phyloP scores from a whole-genome alignment of 768 basidiomycete species.

The Trametes maxima region DNA sequence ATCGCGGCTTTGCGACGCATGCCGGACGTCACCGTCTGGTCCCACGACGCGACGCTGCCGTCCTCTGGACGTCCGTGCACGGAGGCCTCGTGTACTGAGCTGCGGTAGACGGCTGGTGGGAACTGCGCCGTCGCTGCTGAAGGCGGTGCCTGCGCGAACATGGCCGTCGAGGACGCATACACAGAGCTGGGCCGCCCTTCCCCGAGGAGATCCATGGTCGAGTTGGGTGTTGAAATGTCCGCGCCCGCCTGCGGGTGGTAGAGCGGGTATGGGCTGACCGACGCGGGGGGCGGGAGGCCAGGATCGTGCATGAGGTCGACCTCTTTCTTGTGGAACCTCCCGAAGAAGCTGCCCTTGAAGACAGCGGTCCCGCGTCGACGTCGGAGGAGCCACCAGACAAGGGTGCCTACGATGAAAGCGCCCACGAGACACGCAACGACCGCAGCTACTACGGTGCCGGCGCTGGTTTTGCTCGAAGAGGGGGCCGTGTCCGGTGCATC shows the following conservation, averaged over 20 bases:
- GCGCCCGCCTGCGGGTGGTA: slow-evolving; percentile 8
- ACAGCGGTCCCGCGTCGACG: slow-evolving; percentile 12
- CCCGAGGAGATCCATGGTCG: slow-evolving; percentile 9
- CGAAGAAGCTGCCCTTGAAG: slow-evolving; percentile 1
- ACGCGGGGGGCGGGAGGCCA: slow-evolving; percentile 8
- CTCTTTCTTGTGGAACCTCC: slow-evolving; percentile 17
- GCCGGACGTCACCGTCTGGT: slow-evolving; percentile 43
- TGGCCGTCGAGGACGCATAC: slow-evolving; percentile 2
- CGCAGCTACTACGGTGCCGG: slow-evolving; percentile 27
- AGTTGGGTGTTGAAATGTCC: slow-evolving; percentile 9
- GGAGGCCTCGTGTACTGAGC: neutral
- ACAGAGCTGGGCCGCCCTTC: neutral
- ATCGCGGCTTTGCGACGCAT: slow-evolving; percentile 56
- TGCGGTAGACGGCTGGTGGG: neutral
- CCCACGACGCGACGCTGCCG: slow-evolving; percentile 15
- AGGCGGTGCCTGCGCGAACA: slow-evolving; percentile 5
- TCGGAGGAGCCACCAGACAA: slow-evolving; percentile 27
- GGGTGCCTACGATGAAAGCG: slow-evolving; percentile 21
- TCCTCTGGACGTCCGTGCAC: slow-evolving; percentile 1
- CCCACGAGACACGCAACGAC: slow-evolving; percentile 28
- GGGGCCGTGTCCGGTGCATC: neutral
- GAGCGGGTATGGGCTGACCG: slow-evolving; percentile 22
- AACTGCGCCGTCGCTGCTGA: neutral
- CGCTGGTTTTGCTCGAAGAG: slow-evolving; percentile 15
- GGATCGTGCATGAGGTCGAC: slow-evolving; percentile 21